phyloP scores from a whole-genome alignment of 257 asterid genomes.

The Cruciata laevipes region DNA sequence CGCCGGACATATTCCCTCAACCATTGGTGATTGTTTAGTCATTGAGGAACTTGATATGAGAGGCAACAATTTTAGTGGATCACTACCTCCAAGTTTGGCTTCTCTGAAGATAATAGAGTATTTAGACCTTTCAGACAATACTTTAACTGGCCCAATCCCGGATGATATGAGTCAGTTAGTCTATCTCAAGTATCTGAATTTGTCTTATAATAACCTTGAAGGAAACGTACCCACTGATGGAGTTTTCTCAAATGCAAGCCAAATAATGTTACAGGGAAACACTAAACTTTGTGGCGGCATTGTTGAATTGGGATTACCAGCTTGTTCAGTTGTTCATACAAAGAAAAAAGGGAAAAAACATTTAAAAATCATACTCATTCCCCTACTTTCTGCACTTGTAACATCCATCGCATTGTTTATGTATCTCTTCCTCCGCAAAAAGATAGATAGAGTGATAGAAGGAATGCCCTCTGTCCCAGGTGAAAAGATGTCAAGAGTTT shows the following conservation, averaged over 20 bases:
- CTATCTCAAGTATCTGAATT: conserved; percentile 2
- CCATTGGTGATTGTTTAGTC: conserved; percentile 9
- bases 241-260: conserved; percentile 12
- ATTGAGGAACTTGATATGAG: neutral
- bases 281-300: conserved; percentile 21
- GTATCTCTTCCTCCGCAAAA: neutral
- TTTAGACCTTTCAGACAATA: neutral
- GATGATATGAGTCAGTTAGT: neutral
- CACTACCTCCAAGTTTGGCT: conserved; percentile 1
- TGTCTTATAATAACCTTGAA: conserved; percentile 18
- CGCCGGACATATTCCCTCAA: conserved; percentile 11
- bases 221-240: conserved; percentile 17
- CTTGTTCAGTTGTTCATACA: conserved; percentile 5
- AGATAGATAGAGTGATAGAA: neutral
- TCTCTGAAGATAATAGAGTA: neutral
- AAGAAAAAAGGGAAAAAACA: conserved; percentile 1
- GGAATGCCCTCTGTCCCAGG: neutral
- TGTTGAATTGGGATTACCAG: conserved; percentile 9
- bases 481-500: neutral
- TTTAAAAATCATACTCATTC: neutral
- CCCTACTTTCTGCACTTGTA: neutral
- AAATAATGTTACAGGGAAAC: conserved; percentile 11
- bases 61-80: neutral
- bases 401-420: conserved; percentile 5
- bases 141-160: neutral